These are phyloP conservation scores for Mortierella claussenii DNA, from an alignment of 192 early-diverging fungal species.

Conservation along the genomic window DNA sequence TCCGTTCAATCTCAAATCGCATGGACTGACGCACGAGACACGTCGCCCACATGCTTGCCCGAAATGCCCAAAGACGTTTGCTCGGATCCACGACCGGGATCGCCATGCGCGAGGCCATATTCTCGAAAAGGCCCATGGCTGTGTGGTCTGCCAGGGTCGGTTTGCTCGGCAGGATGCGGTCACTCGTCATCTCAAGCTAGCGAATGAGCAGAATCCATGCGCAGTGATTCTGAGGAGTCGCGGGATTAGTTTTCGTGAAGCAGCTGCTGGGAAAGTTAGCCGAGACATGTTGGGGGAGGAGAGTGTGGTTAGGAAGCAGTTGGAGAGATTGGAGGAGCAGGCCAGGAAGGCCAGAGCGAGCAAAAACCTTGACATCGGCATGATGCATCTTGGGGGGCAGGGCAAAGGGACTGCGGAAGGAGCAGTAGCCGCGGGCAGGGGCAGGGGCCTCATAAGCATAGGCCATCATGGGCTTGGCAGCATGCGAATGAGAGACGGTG, in stretches of 20 bases:
- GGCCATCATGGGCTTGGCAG: too few species aligned
- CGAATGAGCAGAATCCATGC: slow-evolving; percentile 31
- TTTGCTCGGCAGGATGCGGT: slow-evolving; percentile 60
- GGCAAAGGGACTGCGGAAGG: too few species aligned
- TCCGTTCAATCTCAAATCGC: slow-evolving; percentile 78
- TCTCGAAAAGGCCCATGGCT: slow-evolving; percentile 73
- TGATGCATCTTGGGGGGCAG: background rate
- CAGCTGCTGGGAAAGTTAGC: slow-evolving; percentile 17
- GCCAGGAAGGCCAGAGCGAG: slow-evolving; percentile 11
- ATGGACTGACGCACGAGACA: slow-evolving; percentile 72
- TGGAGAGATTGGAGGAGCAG: slow-evolving; percentile 15
- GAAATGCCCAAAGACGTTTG: slow-evolving; percentile 80
- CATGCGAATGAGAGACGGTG: background rate
- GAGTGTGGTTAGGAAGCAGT: background rate
- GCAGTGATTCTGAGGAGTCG: slow-evolving; percentile 16
- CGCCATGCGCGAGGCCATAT: slow-evolving; percentile 80
- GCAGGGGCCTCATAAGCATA: too few species aligned
- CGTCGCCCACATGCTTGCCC: slow-evolving; percentile 73
- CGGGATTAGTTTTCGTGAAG: slow-evolving; percentile 15
- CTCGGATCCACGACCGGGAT: slow-evolving; percentile 83
- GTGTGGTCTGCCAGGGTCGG: slow-evolving; percentile 71
- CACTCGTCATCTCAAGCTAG: slow-evolving; percentile 39
- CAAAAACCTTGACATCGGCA: slow-evolving; percentile 4
- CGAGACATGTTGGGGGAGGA: slow-evolving; percentile 22
- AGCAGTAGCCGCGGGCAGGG: too few species aligned